phyloP scores from a whole-genome alignment of 2,329 filamentous ascomycete species.

The Fusarium secorum region DNA sequence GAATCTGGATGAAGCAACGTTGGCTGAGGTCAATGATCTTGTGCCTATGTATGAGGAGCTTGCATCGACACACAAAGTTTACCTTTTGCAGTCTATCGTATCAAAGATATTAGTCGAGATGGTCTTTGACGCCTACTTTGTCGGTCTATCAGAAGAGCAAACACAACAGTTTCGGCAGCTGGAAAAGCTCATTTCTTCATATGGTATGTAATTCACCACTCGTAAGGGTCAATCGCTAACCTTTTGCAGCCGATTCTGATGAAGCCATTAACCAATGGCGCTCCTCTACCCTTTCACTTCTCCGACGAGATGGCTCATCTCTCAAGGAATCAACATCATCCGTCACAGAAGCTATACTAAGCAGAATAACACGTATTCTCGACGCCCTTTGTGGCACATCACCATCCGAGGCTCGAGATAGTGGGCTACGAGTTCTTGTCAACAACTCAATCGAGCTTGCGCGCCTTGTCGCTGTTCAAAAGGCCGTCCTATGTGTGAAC shows the following conservation, averaged over 20 bases:
- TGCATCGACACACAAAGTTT: constrained; percentile 63
- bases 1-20: constrained; percentile 50
- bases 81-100: constrained; percentile 69
- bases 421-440: constrained; percentile 62
- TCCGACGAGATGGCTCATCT: constrained; percentile 61
- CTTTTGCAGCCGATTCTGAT: constrained; percentile 50
- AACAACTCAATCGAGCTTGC: constrained; percentile 63
- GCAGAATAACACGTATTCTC: constrained; percentile 58
- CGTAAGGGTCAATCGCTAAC: background rate
- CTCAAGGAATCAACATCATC: constrained; percentile 56
- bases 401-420: constrained; percentile 56
- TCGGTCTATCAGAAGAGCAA: constrained; percentile 66
- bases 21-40: constrained; percentile 55
- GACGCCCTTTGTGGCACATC: constrained; percentile 56
- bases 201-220: constrained; percentile 28
- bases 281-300: constrained; percentile 66
- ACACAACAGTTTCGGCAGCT: constrained; percentile 58
- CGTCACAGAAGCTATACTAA: constrained; percentile 54
- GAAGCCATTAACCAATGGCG: constrained; percentile 72
- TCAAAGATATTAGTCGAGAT: constrained; percentile 66
- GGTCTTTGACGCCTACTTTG: constrained; percentile 70
- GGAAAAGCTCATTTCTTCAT: constrained; percentile 49
- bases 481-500: constrained; percentile 62
- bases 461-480: constrained; percentile 64
- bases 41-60: constrained; percentile 67